Base-by-base conservation (phyloP, 768 basidiomycete genomes). In the Mycena crocata region DNA sequence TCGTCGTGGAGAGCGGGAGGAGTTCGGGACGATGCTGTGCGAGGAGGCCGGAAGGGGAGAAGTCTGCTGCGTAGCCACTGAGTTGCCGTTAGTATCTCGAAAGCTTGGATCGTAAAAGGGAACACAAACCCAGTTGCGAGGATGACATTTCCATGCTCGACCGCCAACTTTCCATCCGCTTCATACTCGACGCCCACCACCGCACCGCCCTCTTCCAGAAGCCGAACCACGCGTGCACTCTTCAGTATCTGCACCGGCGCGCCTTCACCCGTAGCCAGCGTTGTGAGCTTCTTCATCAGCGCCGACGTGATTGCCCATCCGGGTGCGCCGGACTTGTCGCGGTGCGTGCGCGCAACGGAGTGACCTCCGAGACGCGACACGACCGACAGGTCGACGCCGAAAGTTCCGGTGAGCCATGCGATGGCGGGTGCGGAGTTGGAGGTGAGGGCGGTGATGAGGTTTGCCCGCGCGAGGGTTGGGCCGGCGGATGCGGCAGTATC, bases 41-140 rank as follows among this genome's bases (percentile, higher is more conserved):
- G 39, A 76, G 69, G 51, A 69, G 60, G 34, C 74, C 72, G 7
- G 46, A 32, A 5, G 71, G 32, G n/a, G 72, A 66, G 31, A 68
- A 70, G 68, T 75, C 75, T 3, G 74, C 75, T 23, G 72, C 73
- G 59, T 73, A 75, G 30, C 75, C 75, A 13, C 75, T 75, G 49
- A 1, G 35, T 5, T 17, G 3, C 9, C 19, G 24, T 19, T 15
- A 54, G 24, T 40, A 35, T n/a, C n/a, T n/a, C n/a, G n/a, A n/a
- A 8, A 48, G 23, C 19, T 10, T 17, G n/a, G 8, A n/a, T 32
- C 23, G 23, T 28, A 9, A n/a, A 50, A 34, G 44, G 23, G n/a
- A 10, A 48, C 24, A 57, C 72, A 40, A 61, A 74, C 73, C 73
- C 74, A 23, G 72, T 75, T 2, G 74, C 72, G 15, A 70, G 57